phyloP scores from a whole-genome alignment of 805 yeast genomes.

The Candida wancherniae region DNA sequence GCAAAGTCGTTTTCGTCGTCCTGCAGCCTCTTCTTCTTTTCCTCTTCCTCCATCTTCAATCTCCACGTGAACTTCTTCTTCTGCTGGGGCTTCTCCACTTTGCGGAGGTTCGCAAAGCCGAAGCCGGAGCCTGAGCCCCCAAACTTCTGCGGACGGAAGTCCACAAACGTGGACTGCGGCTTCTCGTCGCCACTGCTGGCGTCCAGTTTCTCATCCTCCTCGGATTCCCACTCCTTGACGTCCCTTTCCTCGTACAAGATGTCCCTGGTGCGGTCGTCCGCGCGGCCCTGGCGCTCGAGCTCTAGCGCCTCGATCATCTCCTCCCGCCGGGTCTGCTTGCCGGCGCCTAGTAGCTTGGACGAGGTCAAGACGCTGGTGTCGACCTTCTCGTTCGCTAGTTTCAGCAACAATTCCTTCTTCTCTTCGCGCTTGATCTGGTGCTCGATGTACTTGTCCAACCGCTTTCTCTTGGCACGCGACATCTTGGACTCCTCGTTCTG shows the following conservation, averaged over 20 bases:
- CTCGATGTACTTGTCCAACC: slow-evolving; percentile 88
- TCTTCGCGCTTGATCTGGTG: slow-evolving; percentile 88
- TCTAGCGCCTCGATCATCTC: slow-evolving; percentile 70
- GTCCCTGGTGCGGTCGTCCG: slow-evolving; percentile 54
- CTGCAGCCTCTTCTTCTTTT: slow-evolving; percentile 32
- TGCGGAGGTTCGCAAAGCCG: slow-evolving; percentile 55
- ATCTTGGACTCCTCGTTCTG: slow-evolving; percentile 62
- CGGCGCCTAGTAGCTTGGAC: slow-evolving; percentile 74
- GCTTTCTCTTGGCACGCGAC: slow-evolving; percentile 63
- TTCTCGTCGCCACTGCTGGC: slow-evolving; percentile 2
- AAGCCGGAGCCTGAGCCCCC: slow-evolving; percentile 68
- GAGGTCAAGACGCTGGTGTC: slow-evolving; percentile 69
- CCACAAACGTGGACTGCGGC: slow-evolving; percentile 49
- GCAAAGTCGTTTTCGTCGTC: slow-evolving; percentile 64
- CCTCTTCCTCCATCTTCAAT: slow-evolving; percentile 32
- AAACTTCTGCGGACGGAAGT: slow-evolving; percentile 58
- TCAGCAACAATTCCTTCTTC: slow-evolving; percentile 68
- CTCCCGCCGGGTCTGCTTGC: slow-evolving; percentile 62
- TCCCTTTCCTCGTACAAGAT: slow-evolving; percentile 67
- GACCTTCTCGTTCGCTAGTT: slow-evolving; percentile 60
- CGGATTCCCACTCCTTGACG: slow-evolving; percentile 52
- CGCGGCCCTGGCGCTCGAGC: slow-evolving; percentile 68
- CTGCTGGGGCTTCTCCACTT: slow-evolving; percentile 31
- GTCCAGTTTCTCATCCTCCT: slow-evolving; percentile 4
- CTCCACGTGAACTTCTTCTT: slow-evolving; percentile 72